Base-by-base conservation (phyloP, 1,139 yeast species). In the Debaryomyces psychrophilus region DNA sequence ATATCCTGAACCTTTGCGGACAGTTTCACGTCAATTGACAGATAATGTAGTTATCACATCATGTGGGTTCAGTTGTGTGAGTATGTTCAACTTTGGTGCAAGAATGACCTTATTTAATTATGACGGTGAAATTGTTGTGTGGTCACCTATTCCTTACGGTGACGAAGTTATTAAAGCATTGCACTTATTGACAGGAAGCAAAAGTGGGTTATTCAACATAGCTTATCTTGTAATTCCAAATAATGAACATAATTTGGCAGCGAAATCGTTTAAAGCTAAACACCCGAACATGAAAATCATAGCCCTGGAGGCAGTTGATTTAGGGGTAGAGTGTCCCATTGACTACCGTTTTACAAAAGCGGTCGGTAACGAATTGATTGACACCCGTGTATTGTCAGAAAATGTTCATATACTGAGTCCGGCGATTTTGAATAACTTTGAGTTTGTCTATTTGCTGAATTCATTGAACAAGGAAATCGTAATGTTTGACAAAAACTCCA, bases 111-210 rank as follows among this genome's bases (percentile, higher is more conserved):
- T 78, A 9, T 48, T 64, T 41, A 61, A 68, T 37, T 50, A 62
- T 43, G 56, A 66, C 29, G 55, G 60, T 41, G 56, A 61, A 35
- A 61, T 77, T 25, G 60, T 76, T n/a, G 72, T 81, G 9, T 75
- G 78, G 69, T 71, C 79, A 2, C 77, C 85, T 0, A 67, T 80
- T 31, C 85, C 85, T 1, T 72, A 67, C 50, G 76, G 77, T 2
- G 63, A 67, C 5, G 61, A 56, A 12, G 68, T 72, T 12, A 58
- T 70, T 41, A 58, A 61, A 14, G 61, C 66, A 1, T 51, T 76
- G 29, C 56, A 67, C 29, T 55, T 63, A 17, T 56, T 64, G 28
- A 54, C 63, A 1, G 67, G 62, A 5, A 46, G 50, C 5, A 48
- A 58, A 5, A 62, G 61, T 43, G 56, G 62, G 18, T 41, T 43